These are phyloP conservation scores for Brassica rapa DNA, from an alignment of 345 rosid species.

Conservation along the genomic window DNA sequence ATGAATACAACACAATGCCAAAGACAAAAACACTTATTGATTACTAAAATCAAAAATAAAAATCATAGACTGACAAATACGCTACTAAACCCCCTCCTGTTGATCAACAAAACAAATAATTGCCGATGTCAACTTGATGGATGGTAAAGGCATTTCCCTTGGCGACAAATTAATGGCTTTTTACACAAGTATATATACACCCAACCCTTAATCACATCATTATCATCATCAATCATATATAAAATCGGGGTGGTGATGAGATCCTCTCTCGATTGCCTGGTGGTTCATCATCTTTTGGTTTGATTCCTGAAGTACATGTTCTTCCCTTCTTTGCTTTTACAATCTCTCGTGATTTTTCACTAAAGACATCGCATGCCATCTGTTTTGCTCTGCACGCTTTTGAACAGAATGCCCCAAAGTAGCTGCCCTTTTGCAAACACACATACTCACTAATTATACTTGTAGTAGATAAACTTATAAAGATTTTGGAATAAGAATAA, in stretches of 20 bases:
- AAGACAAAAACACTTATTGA: not conserved
- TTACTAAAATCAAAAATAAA: not conserved
- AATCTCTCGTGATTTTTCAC: not conserved
- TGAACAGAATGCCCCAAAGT: constrained; percentile 33
- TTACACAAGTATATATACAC: not conserved
- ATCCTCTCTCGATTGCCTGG: not conserved
- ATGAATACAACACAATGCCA: not conserved
- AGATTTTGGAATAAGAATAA: not conserved
- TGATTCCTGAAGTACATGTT: not conserved
- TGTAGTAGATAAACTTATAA: not conserved
- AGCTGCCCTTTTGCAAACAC: not conserved
- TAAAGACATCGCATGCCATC: constrained; percentile 18
- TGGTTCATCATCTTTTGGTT: not conserved
- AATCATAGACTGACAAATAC: not conserved
- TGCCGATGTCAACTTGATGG: not conserved
- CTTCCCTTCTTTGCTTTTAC: constrained; percentile 10
- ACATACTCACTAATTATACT: not conserved
- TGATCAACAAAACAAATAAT: not conserved
- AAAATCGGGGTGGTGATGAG: constrained; percentile 9
- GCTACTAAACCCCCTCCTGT: not conserved
- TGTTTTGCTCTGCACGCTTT: constrained; percentile 14
- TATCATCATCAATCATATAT: not conserved
- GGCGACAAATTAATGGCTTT: not conserved
- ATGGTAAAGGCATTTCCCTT: not conserved
- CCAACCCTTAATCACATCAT: not conserved